Evolutionary conservation across 768 basidiomycete species (phyloP).

Genomic region (Suillus weaverae): DNA sequence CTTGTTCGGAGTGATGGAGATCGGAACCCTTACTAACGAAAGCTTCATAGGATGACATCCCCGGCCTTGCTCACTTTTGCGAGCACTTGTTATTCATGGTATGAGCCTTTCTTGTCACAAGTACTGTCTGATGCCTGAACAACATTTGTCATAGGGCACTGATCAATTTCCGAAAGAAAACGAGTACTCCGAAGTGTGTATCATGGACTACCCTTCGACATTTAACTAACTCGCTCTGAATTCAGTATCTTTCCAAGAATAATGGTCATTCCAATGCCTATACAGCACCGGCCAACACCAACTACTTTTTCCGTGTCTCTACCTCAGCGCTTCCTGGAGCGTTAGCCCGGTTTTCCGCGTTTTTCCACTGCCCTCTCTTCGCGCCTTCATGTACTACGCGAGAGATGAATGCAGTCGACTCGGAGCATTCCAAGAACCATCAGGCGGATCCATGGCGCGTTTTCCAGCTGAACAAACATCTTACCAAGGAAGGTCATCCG

Average conservation of each 20-base stretch:
- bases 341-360: constrained; percentile 75
- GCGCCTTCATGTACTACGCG: constrained; percentile 79
- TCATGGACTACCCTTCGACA: neutral
- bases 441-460: constrained; percentile 92
- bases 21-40: neutral
- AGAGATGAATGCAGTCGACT: constrained; percentile 95
- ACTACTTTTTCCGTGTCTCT: constrained; percentile 78
- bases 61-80: constrained; percentile 92
- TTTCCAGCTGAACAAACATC: constrained; percentile 89
- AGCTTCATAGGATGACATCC: constrained; percentile 71
- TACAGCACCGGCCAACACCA: constrained; percentile 89
- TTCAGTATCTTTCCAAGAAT: constrained; percentile 73
- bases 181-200: constrained; percentile 81
- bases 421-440: constrained; percentile 95
- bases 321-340: constrained; percentile 65
- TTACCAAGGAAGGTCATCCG: constrained; percentile 74
- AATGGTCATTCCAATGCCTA: constrained; percentile 92
- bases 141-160: constrained; percentile 55
- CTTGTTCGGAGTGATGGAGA: neutral
- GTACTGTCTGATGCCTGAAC: constrained; percentile 8
- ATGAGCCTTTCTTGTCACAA: constrained; percentile 22
- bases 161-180: constrained; percentile 88
- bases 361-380: constrained; percentile 95
- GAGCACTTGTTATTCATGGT: constrained; percentile 98
- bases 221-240: neutral